Evolutionary conservation across 23 red algal species (phyloP), one percentile per base, ranked within the genome.

Genomic region (Agarophyton chilense): DNA sequence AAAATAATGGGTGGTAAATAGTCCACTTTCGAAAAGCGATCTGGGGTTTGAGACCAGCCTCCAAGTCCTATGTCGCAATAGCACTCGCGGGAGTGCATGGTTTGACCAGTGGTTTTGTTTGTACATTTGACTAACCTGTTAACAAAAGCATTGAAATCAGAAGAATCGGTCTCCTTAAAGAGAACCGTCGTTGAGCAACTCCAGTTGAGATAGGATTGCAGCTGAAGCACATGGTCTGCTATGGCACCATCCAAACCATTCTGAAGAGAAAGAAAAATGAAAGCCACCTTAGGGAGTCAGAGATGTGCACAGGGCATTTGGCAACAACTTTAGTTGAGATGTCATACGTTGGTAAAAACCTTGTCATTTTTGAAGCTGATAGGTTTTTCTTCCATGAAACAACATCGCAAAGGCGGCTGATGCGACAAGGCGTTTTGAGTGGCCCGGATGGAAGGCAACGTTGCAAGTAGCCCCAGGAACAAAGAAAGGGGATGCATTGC

Each of bases 1-100:
- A 32, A 22, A n/a, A 49, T 22, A 61, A 87, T 74, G 17, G 82
- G 44, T 14, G 82, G 82, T 11, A 87, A 45, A n/a, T 52, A 87
- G 26, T 87, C 82, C 2, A 87, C 68, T 39, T n/a, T 32, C 7
- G 21, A 17, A 35, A 73, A 72, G 2, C 82, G 82, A 28, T 19
- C 5, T 1, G 42, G 43, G 32, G 49, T 87, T 25, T 54, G 60
- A 35, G 53, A 54, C 61, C 61, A 87, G 29, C 82, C 82, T 18
- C 36, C 61, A 41, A 57, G 21, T 11, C 46, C 76, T 8, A 87
- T 50, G 22, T 87, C 82, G 46, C 82, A 87, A 1, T 0, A 3
- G 82, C 82, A 87, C 8, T 52, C 26, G 4, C 1, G 76, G 61
- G 61, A 66, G 24, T 66, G 12, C 13, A 38, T 11, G 4, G 24